phyloP scores from a whole-genome alignment of 2,329 filamentous ascomycete genomes.

The Penicillium corylophilum region DNA sequence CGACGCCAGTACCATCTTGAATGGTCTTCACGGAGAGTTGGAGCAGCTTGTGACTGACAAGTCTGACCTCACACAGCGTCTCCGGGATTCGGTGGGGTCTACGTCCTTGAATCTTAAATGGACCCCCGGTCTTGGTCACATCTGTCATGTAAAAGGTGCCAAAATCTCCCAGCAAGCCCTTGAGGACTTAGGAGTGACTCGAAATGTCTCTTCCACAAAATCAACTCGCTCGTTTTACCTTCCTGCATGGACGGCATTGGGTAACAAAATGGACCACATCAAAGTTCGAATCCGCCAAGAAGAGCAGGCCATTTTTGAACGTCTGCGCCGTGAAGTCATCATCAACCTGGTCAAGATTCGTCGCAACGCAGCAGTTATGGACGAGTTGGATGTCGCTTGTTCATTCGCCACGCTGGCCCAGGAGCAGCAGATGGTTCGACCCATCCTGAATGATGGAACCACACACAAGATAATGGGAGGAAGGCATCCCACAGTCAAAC shows the following conservation, averaged over 20 bases:
- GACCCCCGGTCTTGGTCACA: conserved; percentile 83
- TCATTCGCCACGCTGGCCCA: conserved; percentile 78
- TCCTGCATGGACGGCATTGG: conserved; percentile 79
- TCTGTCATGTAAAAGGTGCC: conserved; percentile 79
- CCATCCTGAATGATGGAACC: conserved; percentile 64
- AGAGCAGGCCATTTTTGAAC: conserved; percentile 75
- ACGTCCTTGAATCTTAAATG: conserved; percentile 75
- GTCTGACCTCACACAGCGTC: conserved; percentile 54
- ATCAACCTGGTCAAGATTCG: conserved; percentile 80
- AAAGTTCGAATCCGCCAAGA: conserved; percentile 77
- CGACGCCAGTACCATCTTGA: conserved; percentile 65
- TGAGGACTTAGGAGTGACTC: conserved; percentile 45
- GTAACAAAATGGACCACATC: conserved; percentile 73
- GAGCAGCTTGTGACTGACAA: conserved; percentile 62
- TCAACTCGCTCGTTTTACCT: conserved; percentile 82
- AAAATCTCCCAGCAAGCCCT: conserved; percentile 60
- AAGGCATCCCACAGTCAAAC: conserved; percentile 88
- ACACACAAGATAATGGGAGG: conserved; percentile 78
- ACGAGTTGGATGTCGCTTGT: conserved; percentile 87
- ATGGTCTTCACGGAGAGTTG: conserved; percentile 67
- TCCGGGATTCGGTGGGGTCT: conserved; percentile 63
- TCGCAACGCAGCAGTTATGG: conserved; percentile 84
- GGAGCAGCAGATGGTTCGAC: conserved; percentile 72
- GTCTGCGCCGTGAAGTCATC: conserved; percentile 73
- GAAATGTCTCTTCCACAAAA: conserved; percentile 74